Evolutionary conservation across 1,139 yeast species (phyloP).

Genomic region (Yamadazyma buinensis): DNA sequence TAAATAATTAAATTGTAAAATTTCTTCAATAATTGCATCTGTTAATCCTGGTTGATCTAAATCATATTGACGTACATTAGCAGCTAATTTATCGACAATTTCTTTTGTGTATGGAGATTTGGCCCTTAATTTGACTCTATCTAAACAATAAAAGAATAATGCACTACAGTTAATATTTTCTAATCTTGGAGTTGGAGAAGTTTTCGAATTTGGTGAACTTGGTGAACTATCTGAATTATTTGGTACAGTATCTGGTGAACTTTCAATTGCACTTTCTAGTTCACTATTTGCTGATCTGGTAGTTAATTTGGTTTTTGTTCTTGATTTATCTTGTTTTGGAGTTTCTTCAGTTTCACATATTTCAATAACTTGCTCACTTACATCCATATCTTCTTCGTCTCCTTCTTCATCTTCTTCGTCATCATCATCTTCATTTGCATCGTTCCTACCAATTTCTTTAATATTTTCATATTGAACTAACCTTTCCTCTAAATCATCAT

Average conservation of each 20-base stretch:
- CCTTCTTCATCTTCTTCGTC: neutral
- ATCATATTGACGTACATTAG: constrained; percentile 43
- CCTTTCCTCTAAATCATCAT: neutral
- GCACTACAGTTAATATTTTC: neutral
- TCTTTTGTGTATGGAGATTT: constrained; percentile 40
- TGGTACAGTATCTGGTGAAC: too few relatives aligned
- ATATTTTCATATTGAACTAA: too few relatives aligned
- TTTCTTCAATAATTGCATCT: constrained; percentile 63
- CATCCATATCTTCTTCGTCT: neutral
- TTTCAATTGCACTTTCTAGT: neutral
- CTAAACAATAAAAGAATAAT: constrained; percentile 15
- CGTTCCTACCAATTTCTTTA: too few relatives aligned
- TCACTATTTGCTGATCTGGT: too few relatives aligned
- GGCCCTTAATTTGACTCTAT: constrained; percentile 48
- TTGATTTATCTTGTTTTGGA: neutral
- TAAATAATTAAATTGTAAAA: constrained; percentile 12
- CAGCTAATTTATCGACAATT: constrained; percentile 39
- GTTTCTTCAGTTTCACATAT: neutral
- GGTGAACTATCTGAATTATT: neutral
- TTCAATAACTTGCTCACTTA: neutral
- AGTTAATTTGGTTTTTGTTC: too few relatives aligned
- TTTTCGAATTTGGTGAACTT: neutral
- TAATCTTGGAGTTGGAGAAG: neutral
- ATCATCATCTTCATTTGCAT: too few relatives aligned
- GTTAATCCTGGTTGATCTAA: constrained; percentile 56